Percentiles rank a stretch among this genome's conserved stretches.
Conservation (phyloP, 2,329 filamentous ascomycete species). For the Colletotrichum sp. region DNA sequence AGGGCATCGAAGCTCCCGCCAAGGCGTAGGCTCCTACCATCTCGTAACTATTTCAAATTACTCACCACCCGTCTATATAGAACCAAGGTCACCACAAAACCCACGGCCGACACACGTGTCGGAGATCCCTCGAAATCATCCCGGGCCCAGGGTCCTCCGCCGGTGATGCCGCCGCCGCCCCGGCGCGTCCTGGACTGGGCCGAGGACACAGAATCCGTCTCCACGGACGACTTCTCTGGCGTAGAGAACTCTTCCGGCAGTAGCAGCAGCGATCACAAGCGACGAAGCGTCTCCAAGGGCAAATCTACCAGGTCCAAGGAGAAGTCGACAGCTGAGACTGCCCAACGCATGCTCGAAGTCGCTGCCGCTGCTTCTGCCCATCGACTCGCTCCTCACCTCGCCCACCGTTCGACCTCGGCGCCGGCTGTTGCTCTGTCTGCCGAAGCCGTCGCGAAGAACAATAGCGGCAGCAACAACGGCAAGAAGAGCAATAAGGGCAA, state of each 20-base stretch:
- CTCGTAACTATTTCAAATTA: neutral
- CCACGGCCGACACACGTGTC: neutral
- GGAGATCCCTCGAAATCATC: neutral
- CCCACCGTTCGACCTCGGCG: neutral
- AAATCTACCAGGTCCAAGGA: neutral
- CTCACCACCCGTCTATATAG: neutral
- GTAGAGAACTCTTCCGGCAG: neutral
- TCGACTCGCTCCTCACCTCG: neutral
- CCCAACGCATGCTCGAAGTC: neutral
- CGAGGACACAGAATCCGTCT: slow-evolving; percentile 14
- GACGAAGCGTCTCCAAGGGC: neutral
- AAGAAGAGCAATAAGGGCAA: neutral
- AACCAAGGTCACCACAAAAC: neutral
- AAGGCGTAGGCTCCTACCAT: neutral
- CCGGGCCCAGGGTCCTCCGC: neutral
- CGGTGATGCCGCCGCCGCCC: neutral
- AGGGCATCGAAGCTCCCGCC: neutral
- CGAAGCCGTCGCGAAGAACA: neutral
- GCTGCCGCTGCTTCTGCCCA: neutral
- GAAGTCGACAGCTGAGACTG: neutral
- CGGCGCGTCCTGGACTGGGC: slow-evolving; percentile 13
- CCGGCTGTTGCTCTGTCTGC: neutral
- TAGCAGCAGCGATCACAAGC: neutral
- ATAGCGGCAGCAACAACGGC: neutral
- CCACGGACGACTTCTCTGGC: slow-evolving; percentile 12